Conservation (phyloP, 73 alveolate genomes). For the Urostyla sp. region DNA sequence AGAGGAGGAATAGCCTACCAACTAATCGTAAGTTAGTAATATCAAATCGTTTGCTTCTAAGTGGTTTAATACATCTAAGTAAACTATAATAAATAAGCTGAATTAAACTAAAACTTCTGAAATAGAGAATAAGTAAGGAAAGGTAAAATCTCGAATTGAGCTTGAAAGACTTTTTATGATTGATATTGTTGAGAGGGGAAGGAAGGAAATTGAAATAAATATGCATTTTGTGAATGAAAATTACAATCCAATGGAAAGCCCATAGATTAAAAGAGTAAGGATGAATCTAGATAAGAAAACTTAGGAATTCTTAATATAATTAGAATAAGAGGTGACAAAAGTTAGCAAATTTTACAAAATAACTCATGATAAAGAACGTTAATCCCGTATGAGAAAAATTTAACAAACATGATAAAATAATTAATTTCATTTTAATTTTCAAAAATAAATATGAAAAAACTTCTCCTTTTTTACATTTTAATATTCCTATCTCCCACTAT, state of each 20-base stretch:
- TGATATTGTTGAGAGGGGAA: conserved; percentile 44
- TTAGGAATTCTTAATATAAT: conserved; percentile 13
- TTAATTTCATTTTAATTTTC: too few relatives aligned
- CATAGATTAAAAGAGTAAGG: conserved; percentile 37
- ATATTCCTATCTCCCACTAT: too few relatives aligned
- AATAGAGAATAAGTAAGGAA: neutral
- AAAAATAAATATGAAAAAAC: too few relatives aligned
- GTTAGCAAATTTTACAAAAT: conserved; percentile 1
- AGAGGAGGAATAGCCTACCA: neutral
- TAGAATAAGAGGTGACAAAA: conserved; percentile 8
- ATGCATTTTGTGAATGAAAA: conserved; percentile 53
- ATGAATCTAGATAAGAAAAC: conserved; percentile 32
- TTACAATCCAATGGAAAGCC: conserved; percentile 33
- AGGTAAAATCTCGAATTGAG: neutral
- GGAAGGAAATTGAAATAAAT: conserved; percentile 28
- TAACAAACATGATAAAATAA: too few relatives aligned
- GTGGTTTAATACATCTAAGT: conserved; percentile 28
- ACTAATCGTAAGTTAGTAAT: neutral
- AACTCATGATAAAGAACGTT: too few relatives aligned
- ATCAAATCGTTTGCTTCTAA: conserved; percentile 7
- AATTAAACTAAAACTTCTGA: neutral
- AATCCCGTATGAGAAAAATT: too few relatives aligned
- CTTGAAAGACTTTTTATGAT: conserved; percentile 41
- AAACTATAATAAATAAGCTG: neutral
- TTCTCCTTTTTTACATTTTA: too few relatives aligned